Base-by-base conservation (phyloP, 176 grass and related monocot species). In the Poa annua region DNA sequence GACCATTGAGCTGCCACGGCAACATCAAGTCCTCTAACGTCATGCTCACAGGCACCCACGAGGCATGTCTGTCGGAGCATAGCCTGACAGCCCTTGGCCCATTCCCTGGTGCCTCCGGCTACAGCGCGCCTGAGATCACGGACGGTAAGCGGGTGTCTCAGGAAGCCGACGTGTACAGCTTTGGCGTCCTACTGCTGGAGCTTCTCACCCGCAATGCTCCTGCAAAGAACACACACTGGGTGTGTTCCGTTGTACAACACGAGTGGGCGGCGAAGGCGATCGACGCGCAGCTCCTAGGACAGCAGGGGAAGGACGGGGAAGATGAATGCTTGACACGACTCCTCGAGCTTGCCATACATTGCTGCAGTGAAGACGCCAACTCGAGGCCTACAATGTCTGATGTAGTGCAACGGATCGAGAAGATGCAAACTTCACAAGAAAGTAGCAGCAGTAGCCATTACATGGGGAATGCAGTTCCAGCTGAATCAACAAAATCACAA, bases 1-100 rank as follows among this genome's bases (percentile, higher is more conserved):
- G 47, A 87, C 25, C 90, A 92, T 21, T 84, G 87, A 45, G 42
- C 42, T 55, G 6, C 53, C 81, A 84, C 15, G 81, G 81, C 55
- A 84, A 84, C 71, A 51, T 84, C 54, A 84, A 76, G 0, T 84
- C 81, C 25, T 84, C 71, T 8, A 76, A 84, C 15, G 81, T 84
- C 54, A 38, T 84, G 41, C 71, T 84, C 71, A 62, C 21, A 38
- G 16, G 71, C 55, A 39, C 81, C 15, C 35, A 84, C 38, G 71
- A 84, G 15, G 81, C 70, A 45, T 35, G 54, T 15, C 26, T 84
- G 25, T 73, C 81, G n/a, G 81, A 84, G 13, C 71, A 84, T 14
- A 10, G 81, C 16, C 65, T 68, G 22, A 62, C 10, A 62, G 12
- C 8, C 7, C 39, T 41, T 41, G 39, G 39, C 7, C 7, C 1